Conservation (phyloP, 768 basidiomycete species). For the Wakefieldia striispora region DNA sequence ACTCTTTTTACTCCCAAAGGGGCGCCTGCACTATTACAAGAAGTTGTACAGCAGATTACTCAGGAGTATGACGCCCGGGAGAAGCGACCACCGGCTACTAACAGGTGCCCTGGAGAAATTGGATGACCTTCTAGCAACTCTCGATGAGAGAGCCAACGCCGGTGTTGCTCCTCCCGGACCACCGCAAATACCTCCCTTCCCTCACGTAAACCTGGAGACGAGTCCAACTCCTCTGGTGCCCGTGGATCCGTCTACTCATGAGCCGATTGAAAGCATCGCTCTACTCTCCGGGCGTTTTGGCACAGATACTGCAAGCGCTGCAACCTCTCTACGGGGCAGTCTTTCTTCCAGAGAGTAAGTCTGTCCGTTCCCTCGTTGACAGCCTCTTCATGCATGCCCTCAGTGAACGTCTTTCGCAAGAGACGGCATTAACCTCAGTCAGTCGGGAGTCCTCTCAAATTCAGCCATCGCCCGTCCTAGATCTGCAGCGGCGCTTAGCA, state of each 20-base stretch:
- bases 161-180: conserved; percentile 9
- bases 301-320: conserved; percentile 40
- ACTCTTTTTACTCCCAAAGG: conserved; percentile 83
- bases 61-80: conserved; percentile 81
- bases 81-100: conserved; percentile 82
- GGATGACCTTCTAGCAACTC: conserved; percentile 63
- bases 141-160: conserved; percentile 58
- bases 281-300: conserved; percentile 25
- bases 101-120: conserved; percentile 79
- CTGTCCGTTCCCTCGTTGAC: neutral
- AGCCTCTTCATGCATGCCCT: conserved; percentile 7
- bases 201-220: neutral
- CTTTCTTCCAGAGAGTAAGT: conserved; percentile 58
- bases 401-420: conserved; percentile 61
- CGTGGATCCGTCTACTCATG: neutral
- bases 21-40: conserved; percentile 86
- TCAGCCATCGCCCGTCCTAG: conserved; percentile 57
- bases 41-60: conserved; percentile 84
- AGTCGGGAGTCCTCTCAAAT: conserved; percentile 52
- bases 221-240: neutral
- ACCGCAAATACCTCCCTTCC: neutral
- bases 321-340: conserved; percentile 51
- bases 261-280: neutral
- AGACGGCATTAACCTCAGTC: conserved; percentile 53
- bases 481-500: conserved; percentile 78